Percentiles rank a stretch among this genome's conserved stretches.
Evolutionary conservation across 2,329 filamentous ascomycete genomes (phyloP).

Genomic region (Zymoseptoria passerinii): DNA sequence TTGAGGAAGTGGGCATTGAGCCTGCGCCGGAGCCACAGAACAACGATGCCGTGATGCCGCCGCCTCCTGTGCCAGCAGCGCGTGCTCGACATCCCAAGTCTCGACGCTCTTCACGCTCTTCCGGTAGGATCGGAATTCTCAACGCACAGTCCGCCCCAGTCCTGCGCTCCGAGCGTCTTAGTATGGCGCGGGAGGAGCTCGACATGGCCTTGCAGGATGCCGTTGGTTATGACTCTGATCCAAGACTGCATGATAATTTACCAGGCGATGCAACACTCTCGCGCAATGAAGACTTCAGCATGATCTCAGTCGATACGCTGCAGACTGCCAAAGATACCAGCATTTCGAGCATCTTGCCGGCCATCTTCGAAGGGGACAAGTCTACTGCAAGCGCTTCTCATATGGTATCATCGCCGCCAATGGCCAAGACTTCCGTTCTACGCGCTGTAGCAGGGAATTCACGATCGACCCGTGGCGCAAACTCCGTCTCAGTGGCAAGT

Average conservation of each 20-base stretch:
- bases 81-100: conserved; percentile 1
- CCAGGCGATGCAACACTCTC: conserved; percentile 39
- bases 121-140: conserved; percentile 10
- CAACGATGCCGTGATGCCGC: not conserved
- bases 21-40: not conserved
- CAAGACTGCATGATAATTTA: conserved; percentile 6
- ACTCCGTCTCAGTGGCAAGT: not conserved
- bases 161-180: conserved; percentile 18
- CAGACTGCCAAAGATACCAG: conserved; percentile 26
- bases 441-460: conserved; percentile 8
- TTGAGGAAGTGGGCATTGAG: not conserved
- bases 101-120: conserved; percentile 10
- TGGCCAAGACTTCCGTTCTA: conserved; percentile 13
- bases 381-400: conserved; percentile 19
- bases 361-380: conserved; percentile 8
- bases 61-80: conserved; percentile 4
- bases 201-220: conserved; percentile 26
- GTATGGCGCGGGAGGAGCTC: conserved; percentile 25
- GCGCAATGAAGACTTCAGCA: conserved; percentile 44
- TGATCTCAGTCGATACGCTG: conserved; percentile 43
- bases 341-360: conserved; percentile 9
- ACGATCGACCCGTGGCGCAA: conserved; percentile 1
- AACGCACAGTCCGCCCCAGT: conserved; percentile 12
- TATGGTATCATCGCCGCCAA: conserved; percentile 28
- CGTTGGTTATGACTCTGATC: conserved; percentile 12